Percentiles rank a stretch among this genome's conserved stretches.
phyloP scores from a whole-genome alignment of 2,329 filamentous ascomycete genomes.

The Beauveria sp. region DNA sequence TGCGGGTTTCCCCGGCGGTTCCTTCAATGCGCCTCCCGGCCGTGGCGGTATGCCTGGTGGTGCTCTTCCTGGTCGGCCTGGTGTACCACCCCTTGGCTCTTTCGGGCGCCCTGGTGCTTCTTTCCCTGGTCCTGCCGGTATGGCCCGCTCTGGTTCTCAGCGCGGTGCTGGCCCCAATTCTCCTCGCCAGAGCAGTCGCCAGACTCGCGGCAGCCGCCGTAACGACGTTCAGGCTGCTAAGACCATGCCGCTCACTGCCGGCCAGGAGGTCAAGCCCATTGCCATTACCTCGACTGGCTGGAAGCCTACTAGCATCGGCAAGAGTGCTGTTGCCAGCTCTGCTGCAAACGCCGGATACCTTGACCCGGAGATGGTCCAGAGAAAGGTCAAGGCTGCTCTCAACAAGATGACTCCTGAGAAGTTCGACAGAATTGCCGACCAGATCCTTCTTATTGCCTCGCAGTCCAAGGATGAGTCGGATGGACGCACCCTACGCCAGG shows the following conservation, averaged over 20 bases:
- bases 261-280: slow-evolving; percentile 75
- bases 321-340: slow-evolving; percentile 29
- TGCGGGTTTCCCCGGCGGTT: slow-evolving; percentile 58
- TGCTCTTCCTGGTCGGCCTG: slow-evolving; percentile 47
- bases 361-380: slow-evolving; percentile 88
- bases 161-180: slow-evolving; percentile 59
- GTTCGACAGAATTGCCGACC: slow-evolving; percentile 89
- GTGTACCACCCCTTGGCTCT: slow-evolving; percentile 34
- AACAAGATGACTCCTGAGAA: slow-evolving; percentile 99
- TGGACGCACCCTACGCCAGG: slow-evolving; percentile 88
- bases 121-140: slow-evolving; percentile 54
- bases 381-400: slow-evolving; percentile 95
- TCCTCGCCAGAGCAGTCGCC: slow-evolving; percentile 59
- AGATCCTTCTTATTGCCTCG: slow-evolving; percentile 84
- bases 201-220: slow-evolving; percentile 57
- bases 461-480: slow-evolving; percentile 96
- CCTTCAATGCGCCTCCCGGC: slow-evolving; percentile 46
- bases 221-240: slow-evolving; percentile 68
- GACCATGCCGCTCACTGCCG: slow-evolving; percentile 85
- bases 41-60: slow-evolving; percentile 63
- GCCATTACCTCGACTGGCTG: slow-evolving; percentile 67
- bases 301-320: slow-evolving; percentile 72
- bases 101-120: slow-evolving; percentile 43
- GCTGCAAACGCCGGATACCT: slow-evolving; percentile 50
- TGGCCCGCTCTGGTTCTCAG: slow-evolving; percentile 59